Conservation (phyloP, 352 stramenopile genomes). For the Aphanomyces invadans region DNA sequence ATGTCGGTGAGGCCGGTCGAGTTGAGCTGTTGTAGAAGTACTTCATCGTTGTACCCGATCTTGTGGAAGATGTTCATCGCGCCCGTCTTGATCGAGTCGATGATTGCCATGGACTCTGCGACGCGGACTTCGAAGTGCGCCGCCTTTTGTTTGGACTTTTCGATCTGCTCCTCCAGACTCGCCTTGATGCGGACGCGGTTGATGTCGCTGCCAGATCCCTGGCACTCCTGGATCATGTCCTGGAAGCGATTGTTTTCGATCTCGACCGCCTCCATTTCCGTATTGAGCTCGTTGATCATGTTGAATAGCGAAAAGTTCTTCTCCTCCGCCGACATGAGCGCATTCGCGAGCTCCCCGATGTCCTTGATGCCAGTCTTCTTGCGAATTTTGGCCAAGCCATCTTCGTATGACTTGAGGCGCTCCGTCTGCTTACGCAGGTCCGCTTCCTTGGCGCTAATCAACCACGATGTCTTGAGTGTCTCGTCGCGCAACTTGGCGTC, state of each 20-base stretch:
- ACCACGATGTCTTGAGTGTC: conserved; percentile 62
- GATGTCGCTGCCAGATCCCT: conserved; percentile 48
- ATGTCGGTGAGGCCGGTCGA: conserved; percentile 70
- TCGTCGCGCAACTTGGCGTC: conserved; percentile 68
- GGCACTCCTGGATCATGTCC: conserved; percentile 46
- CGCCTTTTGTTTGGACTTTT: conserved; percentile 76
- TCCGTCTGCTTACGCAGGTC: conserved; percentile 67
- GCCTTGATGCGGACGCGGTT: conserved; percentile 57
- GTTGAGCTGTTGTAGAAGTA: conserved; percentile 55
- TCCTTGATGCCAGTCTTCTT: conserved; percentile 81
- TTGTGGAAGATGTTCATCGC: conserved; percentile 79
- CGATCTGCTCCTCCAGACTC: conserved; percentile 72
- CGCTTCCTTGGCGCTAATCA: conserved; percentile 68
- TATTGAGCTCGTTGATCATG: conserved; percentile 91
- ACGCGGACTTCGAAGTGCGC: conserved; percentile 53
- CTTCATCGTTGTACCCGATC: conserved; percentile 60
- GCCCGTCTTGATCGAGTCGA: conserved; percentile 66
- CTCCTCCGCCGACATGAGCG: conserved; percentile 83
- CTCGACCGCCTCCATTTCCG: conserved; percentile 82
- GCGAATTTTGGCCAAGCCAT: conserved; percentile 81
- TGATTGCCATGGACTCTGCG: conserved; percentile 47
- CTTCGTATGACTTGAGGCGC: conserved; percentile 59
- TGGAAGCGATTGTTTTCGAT: conserved; percentile 77
- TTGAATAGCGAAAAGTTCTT: conserved; percentile 95
- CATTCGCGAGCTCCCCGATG: conserved; percentile 74